Evolutionary conservation across 2,329 filamentous ascomycete species (phyloP), one percentile per base, ranked within the genome.

Genomic region (Xylariaceae sp.): DNA sequence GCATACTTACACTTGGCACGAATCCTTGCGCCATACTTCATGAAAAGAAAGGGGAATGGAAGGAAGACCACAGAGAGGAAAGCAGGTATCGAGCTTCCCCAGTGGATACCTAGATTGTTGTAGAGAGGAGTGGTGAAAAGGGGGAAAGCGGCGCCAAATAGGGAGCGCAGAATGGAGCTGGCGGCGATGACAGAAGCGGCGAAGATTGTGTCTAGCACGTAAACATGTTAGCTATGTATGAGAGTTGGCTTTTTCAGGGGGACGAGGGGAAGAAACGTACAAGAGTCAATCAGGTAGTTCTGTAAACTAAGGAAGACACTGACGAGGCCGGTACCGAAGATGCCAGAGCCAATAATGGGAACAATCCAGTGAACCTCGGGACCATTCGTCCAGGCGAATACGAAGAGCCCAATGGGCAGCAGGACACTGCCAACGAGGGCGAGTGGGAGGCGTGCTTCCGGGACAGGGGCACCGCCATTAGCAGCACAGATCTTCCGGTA

Each of bases 1-100:
- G 88, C 84, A 68, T 82, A 92, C 75, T 87, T 86, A 79, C 88
- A 90, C 68, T 79, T 82, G 71, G 80, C 76, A 18, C 88, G 80
- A 66, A 92, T 88, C 34, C 63, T 18, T 5, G 73, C 75, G 45
- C 89, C 89, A 71, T 90, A 90, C 66, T 82, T 85, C 76, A 89
- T 89, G 73, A 93, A 90, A 13, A 93, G 72, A 72, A 89, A 88
- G 0, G 89, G 89, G 68, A 89, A 87, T 0, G 89, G 88, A 15
- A 90, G 77, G 72, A 88, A 92, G 9, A 80, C 81, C 2, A 92
- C 72, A 0, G 88, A 83, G 2, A 93, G 77, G 75, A 93, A 92
- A 0, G 85, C 90, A 0, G 88, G 89, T 11, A 93, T 76, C 0
- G 83, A 85, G 39, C 81, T 85, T 1, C 88, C 89, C 89, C 89